Evolutionary conservation across 768 basidiomycete species (phyloP), one percentile per base, ranked within the genome.

Genomic region (Mycena galopus): DNA sequence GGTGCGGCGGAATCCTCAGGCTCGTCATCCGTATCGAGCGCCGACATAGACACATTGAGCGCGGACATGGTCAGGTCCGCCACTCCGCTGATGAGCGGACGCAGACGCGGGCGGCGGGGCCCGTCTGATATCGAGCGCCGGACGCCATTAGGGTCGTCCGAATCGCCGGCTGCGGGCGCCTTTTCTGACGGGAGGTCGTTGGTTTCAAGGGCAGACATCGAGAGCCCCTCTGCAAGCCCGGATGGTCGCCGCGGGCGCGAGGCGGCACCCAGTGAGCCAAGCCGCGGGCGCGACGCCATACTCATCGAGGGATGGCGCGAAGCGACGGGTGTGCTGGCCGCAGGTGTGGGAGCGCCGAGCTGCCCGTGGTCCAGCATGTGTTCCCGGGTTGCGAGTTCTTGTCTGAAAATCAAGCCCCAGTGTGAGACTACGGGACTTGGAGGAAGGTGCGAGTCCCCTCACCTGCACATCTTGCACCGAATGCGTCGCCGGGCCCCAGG

Each of bases 341-440:
- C 85, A 5, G 91, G 92, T 0, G 92, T 93, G 2, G 90, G 85
- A 11, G 92, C 89, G 3, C 92, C 92, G 5, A 94, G 82, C 77
- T 95, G 93, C 6, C 92, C 93, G 76, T 97, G 96, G 79, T 96
- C 94, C 57, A 96, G 88, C 94, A 98, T 96, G 79, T 98, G 94
- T 78, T 96, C 95, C n/a, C 94, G 87, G 0, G 94, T 89, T 0
- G 96, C 96, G 17, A 98, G 87, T 76, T 96, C 95, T 70, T 92
- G 91, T 77, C 95, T 93, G 64, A 8, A 17, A 29, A 23, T 14
- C 9, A 12, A 21, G 2, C 30, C 2, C n/a, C n/a, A 23, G 21
- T 29, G 17, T 47, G n/a, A 63, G 37, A 42, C 32, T 1, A 58
- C 32, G 25, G n/a, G 23, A 12, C 32, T 37, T 47, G 5, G 11